Evolutionary conservation across 2,329 filamentous ascomycete genomes (phyloP).

Genomic region (Neophaeococcomyces mojaviensis): DNA sequence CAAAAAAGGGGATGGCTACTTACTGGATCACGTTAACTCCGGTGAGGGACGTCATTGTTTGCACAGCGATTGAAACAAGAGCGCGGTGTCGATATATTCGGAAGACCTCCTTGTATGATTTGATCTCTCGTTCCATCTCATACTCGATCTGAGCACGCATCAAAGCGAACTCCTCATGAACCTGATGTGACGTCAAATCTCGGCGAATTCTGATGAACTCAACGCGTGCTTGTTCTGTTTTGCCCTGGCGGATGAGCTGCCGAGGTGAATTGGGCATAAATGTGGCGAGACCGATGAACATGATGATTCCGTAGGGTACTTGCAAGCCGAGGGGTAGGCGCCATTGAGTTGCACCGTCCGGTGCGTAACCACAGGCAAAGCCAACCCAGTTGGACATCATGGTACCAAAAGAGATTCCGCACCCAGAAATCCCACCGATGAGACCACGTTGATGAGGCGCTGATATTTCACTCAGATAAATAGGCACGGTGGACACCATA

Average conservation of each 20-base stretch:
- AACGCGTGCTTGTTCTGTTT: constrained; percentile 56
- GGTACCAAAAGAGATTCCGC: constrained; percentile 72
- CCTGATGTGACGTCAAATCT: constrained; percentile 66
- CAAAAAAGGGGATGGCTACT: too few relatives aligned
- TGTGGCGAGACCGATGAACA: constrained; percentile 60
- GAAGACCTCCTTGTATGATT: constrained; percentile 47
- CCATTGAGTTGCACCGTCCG: constrained; percentile 60
- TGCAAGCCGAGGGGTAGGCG: constrained; percentile 75
- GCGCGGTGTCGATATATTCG: constrained; percentile 56
- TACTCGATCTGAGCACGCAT: constrained; percentile 85
- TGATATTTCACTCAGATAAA: constrained; percentile 30
- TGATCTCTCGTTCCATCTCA: constrained; percentile 56
- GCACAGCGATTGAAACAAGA: constrained; percentile 62
- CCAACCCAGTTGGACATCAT: constrained; percentile 67
- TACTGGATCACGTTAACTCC: constrained; percentile 94
- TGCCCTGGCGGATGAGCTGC: constrained; percentile 72
- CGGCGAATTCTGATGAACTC: constrained; percentile 64
- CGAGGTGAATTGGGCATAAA: constrained; percentile 81
- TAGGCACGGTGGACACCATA: constrained; percentile 22
- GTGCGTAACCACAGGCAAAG: constrained; percentile 60
- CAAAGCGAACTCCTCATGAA: constrained; percentile 72
- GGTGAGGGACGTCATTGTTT: constrained; percentile 76
- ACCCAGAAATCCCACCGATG: constrained; percentile 73
- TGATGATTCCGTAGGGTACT: constrained; percentile 71
- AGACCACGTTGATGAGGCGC: constrained; percentile 62